A percentile compares a stretch with the other conserved stretches of the same genome.
phyloP scores from a whole-genome alignment of 805 yeast species.

The Candida alai region DNA sequence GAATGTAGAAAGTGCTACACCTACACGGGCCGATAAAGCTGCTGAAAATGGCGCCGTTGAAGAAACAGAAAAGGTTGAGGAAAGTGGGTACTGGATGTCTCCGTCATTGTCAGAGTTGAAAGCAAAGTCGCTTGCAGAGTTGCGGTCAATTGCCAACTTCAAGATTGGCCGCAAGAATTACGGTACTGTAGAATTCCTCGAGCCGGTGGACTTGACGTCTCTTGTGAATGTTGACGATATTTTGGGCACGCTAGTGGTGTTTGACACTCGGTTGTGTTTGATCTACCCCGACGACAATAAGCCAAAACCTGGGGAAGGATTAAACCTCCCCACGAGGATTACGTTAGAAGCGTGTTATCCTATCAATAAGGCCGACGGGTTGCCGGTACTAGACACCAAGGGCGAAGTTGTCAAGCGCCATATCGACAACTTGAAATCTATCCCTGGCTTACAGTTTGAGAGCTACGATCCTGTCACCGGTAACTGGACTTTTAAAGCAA shows the following conservation, averaged over 20 bases:
- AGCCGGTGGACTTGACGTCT: slow-evolving; percentile 80
- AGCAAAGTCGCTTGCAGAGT: slow-evolving; percentile 55
- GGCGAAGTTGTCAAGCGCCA: slow-evolving; percentile 70
- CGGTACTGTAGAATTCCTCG: slow-evolving; percentile 73
- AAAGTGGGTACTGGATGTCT: slow-evolving; percentile 82
- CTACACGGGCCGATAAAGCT: slow-evolving; percentile 4
- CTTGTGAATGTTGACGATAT: slow-evolving; percentile 58
- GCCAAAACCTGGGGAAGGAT: slow-evolving; percentile 74
- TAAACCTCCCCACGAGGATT: slow-evolving; percentile 71
- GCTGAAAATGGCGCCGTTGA: slow-evolving; percentile 7
- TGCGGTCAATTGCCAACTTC: slow-evolving; percentile 60
- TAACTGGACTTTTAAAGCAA: slow-evolving; percentile 60
- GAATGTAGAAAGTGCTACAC: not conserved
- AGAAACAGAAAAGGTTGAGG: slow-evolving; percentile 39
- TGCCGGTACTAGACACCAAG: slow-evolving; percentile 72
- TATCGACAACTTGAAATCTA: slow-evolving; percentile 57
- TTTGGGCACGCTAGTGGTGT: slow-evolving; percentile 60
- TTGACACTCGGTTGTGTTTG: slow-evolving; percentile 56
- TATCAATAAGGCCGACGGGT: slow-evolving; percentile 61
- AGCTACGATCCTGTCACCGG: slow-evolving; percentile 77
- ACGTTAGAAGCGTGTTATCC: slow-evolving; percentile 82
- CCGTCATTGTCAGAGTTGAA: slow-evolving; percentile 69
- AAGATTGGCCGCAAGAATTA: slow-evolving; percentile 73
- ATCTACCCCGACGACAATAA: slow-evolving; percentile 67
- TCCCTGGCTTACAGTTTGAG: slow-evolving; percentile 60